Evolutionary conservation across 306 rosid genomes (phyloP), one percentile per base, ranked within the genome.

Genomic region (Quercus wislizeni): DNA sequence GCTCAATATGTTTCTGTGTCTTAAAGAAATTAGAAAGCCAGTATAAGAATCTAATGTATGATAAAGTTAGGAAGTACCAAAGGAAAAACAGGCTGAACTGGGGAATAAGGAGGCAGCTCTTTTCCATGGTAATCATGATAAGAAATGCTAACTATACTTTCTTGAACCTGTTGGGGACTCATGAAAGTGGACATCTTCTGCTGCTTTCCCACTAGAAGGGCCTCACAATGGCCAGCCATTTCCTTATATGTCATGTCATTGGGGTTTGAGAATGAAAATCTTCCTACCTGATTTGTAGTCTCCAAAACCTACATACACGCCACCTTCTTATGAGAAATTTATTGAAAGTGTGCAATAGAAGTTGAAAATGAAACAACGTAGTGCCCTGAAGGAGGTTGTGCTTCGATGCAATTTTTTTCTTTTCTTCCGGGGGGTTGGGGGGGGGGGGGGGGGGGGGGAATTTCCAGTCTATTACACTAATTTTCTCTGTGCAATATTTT

Each of bases 181-280:
- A 90, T 82, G 84, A 93, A 91, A 65, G 82, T 71, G 69, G 92
- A 87, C 82, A 91, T 61, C 85, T 86, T 91, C 83, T 87, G 80
- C 82, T 93, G 92, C 86, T 93, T 93, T 79, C 91, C 98, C 76
- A 69, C 79, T 35, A 83, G 83, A 55, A 93, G 93, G 79, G 92
- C 86, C 81, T 91, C 97, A 77, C 98, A 93, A 41, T 91, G 91
- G 72, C 87, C 87, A 79, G 97, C 97, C 92, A 93, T 93, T 88
- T 93, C 94, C 79, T 78, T 87, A 49, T 93, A 93, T 69, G 94
- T 89, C 97, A 87, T 91, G 81, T 91, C 78, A 73, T 81, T 76
- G 18, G 94, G 79, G 61, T 88, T 79, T 59, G 97, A 88, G 74
- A 83, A 58, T 54, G 97, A 93, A n/a, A 59, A n/a, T 74, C 97